Base-by-base conservation (phyloP, 177 flowering plant genomes). In the Telopea speciosissima region DNA sequence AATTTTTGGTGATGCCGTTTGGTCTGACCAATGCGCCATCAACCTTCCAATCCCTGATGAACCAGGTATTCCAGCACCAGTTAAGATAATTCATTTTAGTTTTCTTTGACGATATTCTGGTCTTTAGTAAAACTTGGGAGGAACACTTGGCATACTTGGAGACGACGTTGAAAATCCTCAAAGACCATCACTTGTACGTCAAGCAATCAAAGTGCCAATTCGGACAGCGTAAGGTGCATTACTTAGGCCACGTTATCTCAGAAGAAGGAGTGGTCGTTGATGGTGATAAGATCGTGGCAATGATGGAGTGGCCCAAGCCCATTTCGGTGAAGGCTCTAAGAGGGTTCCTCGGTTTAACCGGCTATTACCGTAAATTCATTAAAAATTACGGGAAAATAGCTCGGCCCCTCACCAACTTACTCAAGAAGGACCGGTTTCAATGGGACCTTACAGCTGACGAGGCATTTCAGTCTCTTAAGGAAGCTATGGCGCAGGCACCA, bases 41-140 rank as follows among this genome's bases (percentile, higher is more conserved):
- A 1, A 72, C 69, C 8, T 72, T 72, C 22, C 65, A 72, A 24
- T 22, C 17, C 0, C 33, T 72, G 12, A 72, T 72, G 69, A 72
- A 72, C 49, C 16, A 13, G 1, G 36, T 66, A 8, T 70, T 70
- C 0, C 5, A 19, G 2, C 14, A 61, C 0, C 5, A 19, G 2
- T 22, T 70, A 1, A 5, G 66, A 8, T 23, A 40, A 16, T 65
- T 31, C 12, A 26, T 72, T 2, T 14, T 66, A 10, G 69, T 72
- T 0, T 72, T 66, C 22, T 72, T 72, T 49, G 64, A 72, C 24
- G 69, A 72, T 22, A 66, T 72, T 0, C 65, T 66, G 5, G 14
- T 66, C 9, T 72, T 28, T 19, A 65, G 69, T 24, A 10, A 1
- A 0, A 11, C 0, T 1, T 26, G 65, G 23, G 23, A 6, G 31